Evolutionary conservation across 163 green algal species (phyloP), one percentile per base, ranked within the genome.

Genomic region (Scenedesmus sp.): DNA sequence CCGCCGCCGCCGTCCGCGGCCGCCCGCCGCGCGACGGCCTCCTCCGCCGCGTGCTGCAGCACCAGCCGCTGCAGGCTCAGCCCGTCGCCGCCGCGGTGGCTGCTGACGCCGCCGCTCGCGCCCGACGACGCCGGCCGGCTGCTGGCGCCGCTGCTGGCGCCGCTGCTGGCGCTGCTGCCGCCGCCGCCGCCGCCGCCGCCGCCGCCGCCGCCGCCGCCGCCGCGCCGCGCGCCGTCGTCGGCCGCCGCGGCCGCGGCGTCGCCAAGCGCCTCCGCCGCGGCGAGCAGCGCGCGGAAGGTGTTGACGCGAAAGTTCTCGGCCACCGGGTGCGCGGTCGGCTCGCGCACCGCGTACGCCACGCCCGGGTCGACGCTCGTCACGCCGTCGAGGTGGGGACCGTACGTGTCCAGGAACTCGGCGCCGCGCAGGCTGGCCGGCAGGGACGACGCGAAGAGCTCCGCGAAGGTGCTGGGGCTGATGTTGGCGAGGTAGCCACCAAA

Each of bases 311-410:
- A 90, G 85, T 97, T 90, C 70, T 98, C 95, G 45, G 86, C 22
- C 4, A 98, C 81, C 2, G 95, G 93, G 75, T 98, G 95, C 2
- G 65, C 73, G 0, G 93, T 91, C 0, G 91, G 75, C 29, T 65
- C 69, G 4, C 80, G 85, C 53, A 97, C 87, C 0, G 85, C 86
- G 63, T 97, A 97, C 10, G 2, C 39, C 39, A 83, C 85, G 80
- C 62, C 78, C 2, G 74, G 69, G 20, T 94, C 63, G 0, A 97
- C 69, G 13, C 3, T 73, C 0, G 94, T 98, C 5, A 89, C 87
- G 15, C 58, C 29, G 82, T 98, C 94, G 56, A 88, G 83, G 72
- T 98, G 94, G 4, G 60, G 31, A 2, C 84, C 84, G 44, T 93
- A 93, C 33, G 54, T 34, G 26, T 63, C 18, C 57, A 96, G 53